Base-by-base conservation (phyloP, 2,329 filamentous ascomycete genomes). In the Alternaria burnsii region DNA sequence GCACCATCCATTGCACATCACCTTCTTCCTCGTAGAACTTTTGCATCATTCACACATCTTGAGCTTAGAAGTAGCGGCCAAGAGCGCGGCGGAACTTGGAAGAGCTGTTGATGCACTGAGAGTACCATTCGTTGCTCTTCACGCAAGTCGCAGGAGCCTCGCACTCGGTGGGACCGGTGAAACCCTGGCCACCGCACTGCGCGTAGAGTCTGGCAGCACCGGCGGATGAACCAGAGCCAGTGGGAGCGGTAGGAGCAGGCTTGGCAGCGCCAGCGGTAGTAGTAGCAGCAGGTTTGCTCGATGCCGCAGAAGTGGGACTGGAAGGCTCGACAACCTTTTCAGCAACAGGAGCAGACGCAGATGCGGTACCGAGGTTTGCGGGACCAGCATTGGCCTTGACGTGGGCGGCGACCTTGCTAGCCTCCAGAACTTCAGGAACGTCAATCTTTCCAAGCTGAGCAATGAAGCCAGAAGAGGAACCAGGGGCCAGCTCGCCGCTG, bases 141-240 rank as follows among this genome's bases (percentile, higher is more conserved):
- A 73, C 67, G 70, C 81, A 82, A 3, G 68, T 67, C n/a, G 63
- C 64, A 8, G 79, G 80, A 40, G 69, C 48, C 8, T 74, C 74
- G 50, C 80, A 82, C 20, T 63, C 54, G 1, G 72, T 78, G 5
- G 76, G 52, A 10, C 80, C 81, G 14, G 67, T 78, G 56, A 66
- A 82, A 50, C 72, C 75, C 16, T 69, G 68, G n/a, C 81, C 81
- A 60, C 80, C 81, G 62, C 81, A 82, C 66, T 81, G 80, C 22
- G 55, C 68, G 51, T 65, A 74, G 32, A 70, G 60, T 12, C 59
- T 56, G 8, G 52, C 62, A 28, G 42, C 43, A 1, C 58, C 62
- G 1, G 62, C 43, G 20, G 61, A 36, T 30, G 55, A 40, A 1
- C 16, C 10, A 28, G 50, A 18, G 36, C 8, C 28, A 20, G 51